A percentile compares a stretch with the other conserved stretches of the same genome.
phyloP scores from a whole-genome alignment of 2,329 filamentous ascomycete genomes.

The Dothistroma pini region DNA sequence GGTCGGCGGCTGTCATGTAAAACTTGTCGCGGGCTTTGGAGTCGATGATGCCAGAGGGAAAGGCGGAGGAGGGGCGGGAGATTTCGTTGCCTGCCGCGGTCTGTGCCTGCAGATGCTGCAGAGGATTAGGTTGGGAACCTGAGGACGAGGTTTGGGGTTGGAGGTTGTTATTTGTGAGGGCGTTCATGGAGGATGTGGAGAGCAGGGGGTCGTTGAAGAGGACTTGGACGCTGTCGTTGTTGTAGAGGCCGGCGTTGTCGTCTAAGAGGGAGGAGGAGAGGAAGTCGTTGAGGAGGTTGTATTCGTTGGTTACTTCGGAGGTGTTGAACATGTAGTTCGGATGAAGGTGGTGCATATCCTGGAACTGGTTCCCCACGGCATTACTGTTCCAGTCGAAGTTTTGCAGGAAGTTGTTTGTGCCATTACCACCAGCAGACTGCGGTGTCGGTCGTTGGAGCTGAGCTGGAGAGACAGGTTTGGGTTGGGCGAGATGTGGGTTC shows the following conservation, averaged over 20 bases:
- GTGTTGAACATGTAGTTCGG: conserved; percentile 91
- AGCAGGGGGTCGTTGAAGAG: conserved; percentile 59
- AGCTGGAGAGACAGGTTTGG: conserved; percentile 63
- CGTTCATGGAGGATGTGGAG: conserved; percentile 38
- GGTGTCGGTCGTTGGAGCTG: conserved; percentile 54
- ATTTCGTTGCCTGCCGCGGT: conserved; percentile 53
- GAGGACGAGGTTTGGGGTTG: conserved; percentile 28
- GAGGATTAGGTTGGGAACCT: conserved; percentile 27
- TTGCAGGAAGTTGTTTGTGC: conserved; percentile 39
- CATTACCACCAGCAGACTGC: conserved; percentile 36
- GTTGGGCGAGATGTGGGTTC: conserved; percentile 66
- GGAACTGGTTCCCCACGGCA: conserved; percentile 72
- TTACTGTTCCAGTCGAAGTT: conserved; percentile 68
- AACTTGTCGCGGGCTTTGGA: conserved; percentile 72
- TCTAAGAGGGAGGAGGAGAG: conserved; percentile 78
- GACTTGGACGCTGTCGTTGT: conserved; percentile 45
- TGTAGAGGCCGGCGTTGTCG: conserved; percentile 57
- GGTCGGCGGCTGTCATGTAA: conserved; percentile 95
- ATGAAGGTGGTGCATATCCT: conserved; percentile 93
- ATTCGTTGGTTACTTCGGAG: conserved; percentile 95
- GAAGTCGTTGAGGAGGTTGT: conserved; percentile 95
- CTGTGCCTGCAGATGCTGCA: conserved; percentile 17
- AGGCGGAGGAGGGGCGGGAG: conserved; percentile 57
- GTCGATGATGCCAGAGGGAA: conserved; percentile 54
- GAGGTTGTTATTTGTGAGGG: conserved; percentile 43